Evolutionary conservation across 805 yeast genomes (phyloP), one percentile per base, ranked within the genome.

Genomic region (Wickerhamiella nectarea): DNA sequence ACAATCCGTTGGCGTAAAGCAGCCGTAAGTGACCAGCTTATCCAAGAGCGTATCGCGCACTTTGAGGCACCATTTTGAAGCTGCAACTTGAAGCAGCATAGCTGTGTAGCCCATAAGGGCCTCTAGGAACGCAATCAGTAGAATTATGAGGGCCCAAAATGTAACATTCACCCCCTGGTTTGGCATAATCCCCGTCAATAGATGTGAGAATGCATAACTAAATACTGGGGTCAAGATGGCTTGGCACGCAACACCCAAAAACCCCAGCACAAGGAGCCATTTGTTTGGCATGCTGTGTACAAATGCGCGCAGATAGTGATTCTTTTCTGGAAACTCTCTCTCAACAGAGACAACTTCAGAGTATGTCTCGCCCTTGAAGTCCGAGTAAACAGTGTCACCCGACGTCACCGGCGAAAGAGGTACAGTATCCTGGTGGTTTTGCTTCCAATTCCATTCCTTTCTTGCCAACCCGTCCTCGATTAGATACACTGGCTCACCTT

Each of bases 211-310:
- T 21, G 80, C 72, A 56, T 62, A 86, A 0, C 95, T 81, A 49
- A 91, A 85, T 0, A 82, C 61, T 0, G 97, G 96, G 46, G 75
- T 78, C 1, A 74, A 59, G 0, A 70, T 70, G 9, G 94, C 87
- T 47, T 78, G 75, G 0, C 72, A 38, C 0, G 77, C 48, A 0
- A 86, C 66, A 4, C 70, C 50, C 0, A 70, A 0, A 1, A 81
- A 44, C 0, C 95, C 96, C 0, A 70, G 0, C 0, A 57, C 10
- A 0, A 75, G 39, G 4, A 48, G 21, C 8, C 21, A 12, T 28
- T 57, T 60, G 36, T 46, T 26, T 4, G 41, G 41, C 6, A 38
- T 38, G 15, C 34, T 38, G 5, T 20, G 19, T 15, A 15, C 19
- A 20, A 26, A 38, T 9, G 18, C 41, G 7, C 14, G n/a, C 34